A percentile compares a stretch with the other conserved stretches of the same genome.
Conservation (phyloP, 2,329 filamentous ascomycete species). For the Alternaria sp. region DNA sequence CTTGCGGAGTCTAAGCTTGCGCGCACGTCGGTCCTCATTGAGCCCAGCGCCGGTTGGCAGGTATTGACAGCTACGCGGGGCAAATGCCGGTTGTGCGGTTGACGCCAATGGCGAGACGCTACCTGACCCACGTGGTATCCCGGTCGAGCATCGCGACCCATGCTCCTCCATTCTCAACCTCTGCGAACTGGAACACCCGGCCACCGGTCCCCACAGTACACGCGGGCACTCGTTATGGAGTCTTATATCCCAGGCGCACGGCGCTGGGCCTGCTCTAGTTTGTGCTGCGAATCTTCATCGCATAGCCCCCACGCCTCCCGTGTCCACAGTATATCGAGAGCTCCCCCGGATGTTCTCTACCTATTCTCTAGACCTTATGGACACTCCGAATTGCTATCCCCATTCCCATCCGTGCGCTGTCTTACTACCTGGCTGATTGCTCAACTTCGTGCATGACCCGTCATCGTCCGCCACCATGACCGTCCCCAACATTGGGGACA, state of each 20-base stretch:
- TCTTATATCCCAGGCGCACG: slow-evolving; percentile 29
- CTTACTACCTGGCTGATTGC: slow-evolving; percentile 1
- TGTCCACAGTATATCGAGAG: slow-evolving; percentile 27
- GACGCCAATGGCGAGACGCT: slow-evolving; percentile 31
- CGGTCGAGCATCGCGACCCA: slow-evolving; percentile 14
- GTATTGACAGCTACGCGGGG: slow-evolving; percentile 15
- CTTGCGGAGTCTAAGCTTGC: slow-evolving; percentile 3
- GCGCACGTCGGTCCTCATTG: not conserved
- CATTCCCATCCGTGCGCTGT: not conserved
- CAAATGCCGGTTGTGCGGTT: slow-evolving; percentile 6
- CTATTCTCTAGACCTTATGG: not conserved
- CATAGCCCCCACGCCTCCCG: slow-evolving; percentile 29
- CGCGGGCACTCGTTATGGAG: slow-evolving; percentile 12
- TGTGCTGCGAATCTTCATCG: slow-evolving; percentile 8
- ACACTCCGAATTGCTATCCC: not conserved
- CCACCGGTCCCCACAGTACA: slow-evolving; percentile 17
- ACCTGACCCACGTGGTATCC: slow-evolving; percentile 30
- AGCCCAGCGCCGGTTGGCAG: slow-evolving; percentile 8
- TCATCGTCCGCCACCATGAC: slow-evolving; percentile 28
- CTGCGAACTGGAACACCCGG: slow-evolving; percentile 18
- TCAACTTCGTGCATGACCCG: slow-evolving; percentile 15
- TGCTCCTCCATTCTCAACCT: slow-evolving; percentile 16
- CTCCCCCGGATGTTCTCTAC: slow-evolving; percentile 21
- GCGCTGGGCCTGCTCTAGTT: slow-evolving; percentile 25
- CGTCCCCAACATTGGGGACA: slow-evolving; percentile 50